Percentiles rank a stretch among this genome's conserved stretches.
phyloP scores from a whole-genome alignment of 2,329 filamentous ascomycete species.

The Colletotrichum tanaceti region DNA sequence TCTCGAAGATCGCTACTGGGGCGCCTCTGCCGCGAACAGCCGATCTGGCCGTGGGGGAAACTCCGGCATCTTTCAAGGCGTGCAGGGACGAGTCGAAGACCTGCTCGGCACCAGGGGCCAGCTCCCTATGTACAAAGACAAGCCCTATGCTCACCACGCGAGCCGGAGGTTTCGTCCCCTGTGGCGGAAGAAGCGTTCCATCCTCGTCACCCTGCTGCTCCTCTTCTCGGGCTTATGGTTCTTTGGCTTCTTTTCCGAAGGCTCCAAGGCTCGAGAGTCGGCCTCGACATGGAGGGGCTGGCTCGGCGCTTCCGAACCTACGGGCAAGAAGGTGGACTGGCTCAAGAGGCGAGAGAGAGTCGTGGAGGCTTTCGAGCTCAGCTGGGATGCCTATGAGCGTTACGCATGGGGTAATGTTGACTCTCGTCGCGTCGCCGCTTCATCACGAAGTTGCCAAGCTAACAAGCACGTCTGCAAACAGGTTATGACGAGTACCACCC shows the following conservation, averaged over 20 bases:
- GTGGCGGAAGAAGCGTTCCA: conserved; percentile 71
- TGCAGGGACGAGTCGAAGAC: conserved; percentile 71
- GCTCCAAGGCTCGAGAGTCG: conserved; percentile 46
- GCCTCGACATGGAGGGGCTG: conserved; percentile 65
- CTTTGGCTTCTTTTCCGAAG: conserved; percentile 68
- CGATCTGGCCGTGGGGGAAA: conserved; percentile 54
- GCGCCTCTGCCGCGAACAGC: conserved; percentile 59
- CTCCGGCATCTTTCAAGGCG: conserved; percentile 58
- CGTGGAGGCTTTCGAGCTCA: conserved; percentile 88
- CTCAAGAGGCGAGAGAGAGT: conserved; percentile 80
- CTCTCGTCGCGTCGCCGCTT: conserved; percentile 3
- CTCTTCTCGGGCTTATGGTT: conserved; percentile 73
- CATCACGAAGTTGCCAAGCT: not conserved
- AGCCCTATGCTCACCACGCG: conserved; percentile 81
- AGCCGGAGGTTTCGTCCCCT: conserved; percentile 69
- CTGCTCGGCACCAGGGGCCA: conserved; percentile 71
- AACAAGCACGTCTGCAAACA: conserved; percentile 47
- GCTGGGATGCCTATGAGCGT: conserved; percentile 92
- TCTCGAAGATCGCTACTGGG: conserved; percentile 76
- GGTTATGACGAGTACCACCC: conserved; percentile 90
- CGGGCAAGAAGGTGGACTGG: conserved; percentile 73
- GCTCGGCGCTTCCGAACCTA: conserved; percentile 62
- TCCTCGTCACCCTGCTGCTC: conserved; percentile 67
- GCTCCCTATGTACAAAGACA: conserved; percentile 98
- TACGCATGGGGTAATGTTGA: conserved; percentile 87